Base-by-base conservation (phyloP, 495 filamentous ascomycete genomes). In the Aspergillus cristatus region DNA sequence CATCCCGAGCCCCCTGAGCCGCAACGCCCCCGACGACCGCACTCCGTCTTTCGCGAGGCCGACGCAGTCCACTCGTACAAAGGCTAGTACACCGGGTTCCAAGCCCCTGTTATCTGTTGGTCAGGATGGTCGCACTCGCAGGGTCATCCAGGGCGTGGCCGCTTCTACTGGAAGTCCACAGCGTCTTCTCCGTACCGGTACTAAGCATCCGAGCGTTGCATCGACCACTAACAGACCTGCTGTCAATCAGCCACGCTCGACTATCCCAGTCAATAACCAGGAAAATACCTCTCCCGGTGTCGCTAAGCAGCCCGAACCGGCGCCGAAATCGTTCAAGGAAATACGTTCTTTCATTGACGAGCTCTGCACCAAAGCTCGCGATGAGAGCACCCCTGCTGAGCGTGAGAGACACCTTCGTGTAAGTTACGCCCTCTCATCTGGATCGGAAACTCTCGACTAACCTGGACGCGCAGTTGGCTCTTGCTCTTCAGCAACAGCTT, bases 341-440 rank as follows among this genome's bases (percentile, higher is more conserved):
- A 22, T 46, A 14, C 34, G 37, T 16, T 1, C 1, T 14, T 46
- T 32, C 26, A 30, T 46, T 6, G 42, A 51, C 4, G 28, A 10
- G 1, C 28, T 51, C 2, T 45, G 43, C 16, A 40, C 28, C n/a
- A 42, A 32, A 15, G 42, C 35, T 29, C 26, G 39, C 8, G 35
- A 40, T 14, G 45, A 34, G 14, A 14, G 17, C 0, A 46, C 32
- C 2, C 14, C 48, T 1, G 31, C 12, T 11, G 20, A 45, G 29
- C 38, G 51, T 18, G 47, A 51, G 7, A 29, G 29, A 14, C 43
- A 42, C 18, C 37, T 51, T 25, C 42, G 41, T 8, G 51, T 55
- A 47, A 44, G 48, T 22, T 28, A 15, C 17, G 18, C 14, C 17
- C 30, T n/a, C 7, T 36, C 7, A 17, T 24, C 8, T 4, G 20